These are phyloP conservation scores for Globisporangium barbulae DNA, from an alignment of 352 stramenopile species.

Conservation along the genomic window DNA sequence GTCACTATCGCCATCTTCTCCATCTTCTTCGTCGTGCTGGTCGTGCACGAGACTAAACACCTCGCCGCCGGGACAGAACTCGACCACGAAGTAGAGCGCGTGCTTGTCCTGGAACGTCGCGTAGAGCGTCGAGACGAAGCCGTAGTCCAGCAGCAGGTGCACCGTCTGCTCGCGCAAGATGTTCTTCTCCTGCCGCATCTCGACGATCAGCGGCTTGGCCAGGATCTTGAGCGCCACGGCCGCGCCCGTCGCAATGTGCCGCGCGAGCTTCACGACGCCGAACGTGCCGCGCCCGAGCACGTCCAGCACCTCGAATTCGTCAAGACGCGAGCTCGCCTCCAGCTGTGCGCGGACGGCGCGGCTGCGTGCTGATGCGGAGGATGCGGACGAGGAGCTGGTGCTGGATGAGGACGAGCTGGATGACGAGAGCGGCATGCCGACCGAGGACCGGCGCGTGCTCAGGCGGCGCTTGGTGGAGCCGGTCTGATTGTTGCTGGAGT, in stretches of 20 bases:
- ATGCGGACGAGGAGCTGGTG: background rate
- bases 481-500: conserved; percentile 20
- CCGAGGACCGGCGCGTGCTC: conserved; percentile 18
- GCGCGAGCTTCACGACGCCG: conserved; percentile 62
- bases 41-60: conserved; percentile 89
- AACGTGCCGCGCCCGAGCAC: conserved; percentile 71
- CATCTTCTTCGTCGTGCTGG: conserved; percentile 46
- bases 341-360: conserved; percentile 18
- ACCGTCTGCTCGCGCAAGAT: conserved; percentile 68
- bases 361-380: background rate
- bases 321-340: conserved; percentile 22
- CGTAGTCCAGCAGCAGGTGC: conserved; percentile 51
- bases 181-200: conserved; percentile 65
- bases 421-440: conserved; percentile 10
- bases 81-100: conserved; percentile 74
- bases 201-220: conserved; percentile 33
- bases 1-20: conserved; percentile 17
- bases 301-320: conserved; percentile 58
- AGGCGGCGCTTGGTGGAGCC: conserved; percentile 19
- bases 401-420: background rate
- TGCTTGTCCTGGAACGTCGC: conserved; percentile 70
- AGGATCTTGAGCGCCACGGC: conserved; percentile 67
- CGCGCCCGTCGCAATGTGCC: conserved; percentile 47
- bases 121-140: conserved; percentile 59
- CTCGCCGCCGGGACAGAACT: conserved; percentile 70